Evolutionary conservation across 768 basidiomycete genomes (phyloP).

Genomic region (Albatrellus ellisii): DNA sequence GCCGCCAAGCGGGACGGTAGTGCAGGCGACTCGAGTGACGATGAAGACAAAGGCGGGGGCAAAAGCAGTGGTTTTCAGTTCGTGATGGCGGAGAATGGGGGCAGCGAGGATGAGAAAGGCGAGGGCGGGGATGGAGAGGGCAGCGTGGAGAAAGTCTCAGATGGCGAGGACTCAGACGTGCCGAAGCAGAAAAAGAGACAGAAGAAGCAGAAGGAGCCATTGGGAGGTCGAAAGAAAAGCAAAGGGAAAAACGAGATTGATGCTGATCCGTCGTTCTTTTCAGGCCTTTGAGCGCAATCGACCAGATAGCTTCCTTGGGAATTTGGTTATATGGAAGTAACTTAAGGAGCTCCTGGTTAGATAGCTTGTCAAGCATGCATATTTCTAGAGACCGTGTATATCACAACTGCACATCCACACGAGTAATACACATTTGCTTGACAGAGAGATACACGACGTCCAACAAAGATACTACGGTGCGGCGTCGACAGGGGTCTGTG

Average conservation of each 20-base stretch:
- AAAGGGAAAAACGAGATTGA: slow-evolving; percentile 49
- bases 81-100: slow-evolving; percentile 8
- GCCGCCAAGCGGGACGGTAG: not conserved
- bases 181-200: slow-evolving; percentile 37
- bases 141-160: slow-evolving; percentile 12
- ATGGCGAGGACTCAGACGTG: slow-evolving; percentile 17
- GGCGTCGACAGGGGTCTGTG: not conserved
- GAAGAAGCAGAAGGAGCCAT: slow-evolving; percentile 37
- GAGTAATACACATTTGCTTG: too few relatives aligned
- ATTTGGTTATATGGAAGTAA: too few relatives aligned
- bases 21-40: slow-evolving; percentile 22
- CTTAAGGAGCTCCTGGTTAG: too few relatives aligned
- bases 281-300: slow-evolving; percentile 32
- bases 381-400: too few relatives aligned
- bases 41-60: slow-evolving; percentile 19
- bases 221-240: slow-evolving; percentile 33
- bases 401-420: too few relatives aligned
- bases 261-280: slow-evolving; percentile 52
- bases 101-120: slow-evolving; percentile 9
- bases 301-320: too few relatives aligned
- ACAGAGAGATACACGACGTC: too few relatives aligned
- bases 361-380: too few relatives aligned
- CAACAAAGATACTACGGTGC: not conserved
- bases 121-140: slow-evolving; percentile 9
- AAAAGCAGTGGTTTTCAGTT: slow-evolving; percentile 12